Base-by-base conservation (phyloP, 2,329 filamentous ascomycete species). In the Chaetoscypha palmicola region DNA sequence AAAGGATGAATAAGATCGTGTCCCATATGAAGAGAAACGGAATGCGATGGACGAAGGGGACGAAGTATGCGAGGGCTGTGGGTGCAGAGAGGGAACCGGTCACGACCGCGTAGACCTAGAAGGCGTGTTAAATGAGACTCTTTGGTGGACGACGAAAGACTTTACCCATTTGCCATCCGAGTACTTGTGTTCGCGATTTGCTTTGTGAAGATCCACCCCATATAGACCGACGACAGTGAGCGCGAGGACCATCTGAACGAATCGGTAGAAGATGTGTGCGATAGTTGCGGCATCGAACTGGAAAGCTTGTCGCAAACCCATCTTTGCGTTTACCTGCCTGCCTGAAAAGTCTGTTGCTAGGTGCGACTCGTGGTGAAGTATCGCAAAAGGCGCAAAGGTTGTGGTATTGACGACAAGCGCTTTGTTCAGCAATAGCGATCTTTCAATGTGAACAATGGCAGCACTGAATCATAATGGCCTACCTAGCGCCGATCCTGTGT, bases 221-320 rank as follows among this genome's bases (percentile, higher is more conserved):
- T 92, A 95, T 16, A 95, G 76, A 1, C 84, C 89, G 52, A 83
- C 81, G 43, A 92, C 83, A 1, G 83, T 76, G 45, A 94, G 66
- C 11, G 80, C 86, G 52, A 94, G 72, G 45, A 85, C 73, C 58
- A 95, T 81, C 59, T 91, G 86, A 48, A 82, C 66, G 62, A 90
- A 72, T 61, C 90, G 84, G n/a, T 89, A 66, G 51, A 73, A 52
- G 19, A 72, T 67, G 59, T 83, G 83, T 53, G 71, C 58, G 54
- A 81, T 54, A 51, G 76, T 77, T 62, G 42, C 33, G 21, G 52
- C n/a, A 7, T 47, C 46, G 28, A 55, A 40, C 36, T 57, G 47
- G 45, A 45, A 21, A 32, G 46, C 50, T 9, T 46, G 40, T 16
- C 48, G 10, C 46, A 55, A 8, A 26, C 50, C 52, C 54, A 56